Evolutionary conservation across 116 monocot genomes (phyloP), one percentile per base, ranked within the genome.

Genomic region (Iris pallida): DNA sequence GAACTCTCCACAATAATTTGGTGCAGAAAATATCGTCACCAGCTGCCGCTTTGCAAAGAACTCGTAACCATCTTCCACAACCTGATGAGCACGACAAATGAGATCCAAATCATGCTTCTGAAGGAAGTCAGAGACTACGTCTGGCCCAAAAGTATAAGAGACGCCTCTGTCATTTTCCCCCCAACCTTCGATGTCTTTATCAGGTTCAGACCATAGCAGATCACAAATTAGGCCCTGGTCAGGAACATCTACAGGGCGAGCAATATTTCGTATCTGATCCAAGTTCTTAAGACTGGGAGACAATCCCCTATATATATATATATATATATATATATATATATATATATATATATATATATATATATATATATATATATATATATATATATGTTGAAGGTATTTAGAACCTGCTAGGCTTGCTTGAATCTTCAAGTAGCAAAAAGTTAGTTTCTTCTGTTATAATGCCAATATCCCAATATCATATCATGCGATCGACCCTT

Each of bases 11-110:
- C 66, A 66, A 66, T 66, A 66, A 15, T 66, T 66, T 48, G 66
- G 66, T 52, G 66, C 66, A 52, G 66, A 66, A 66, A 66, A 66
- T 66, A 66, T 66, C n/a, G 66, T 66, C 66, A 66, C 66, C 6
- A 66, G 51, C 45, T 71, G 75, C 2, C 81, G 72, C 10, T 81
- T 74, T 17, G 81, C 77, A 67, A 85, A 85, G 75, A 84, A 84
- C 54, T 80, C 73, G 58, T 84, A 84, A 11, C 84, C 84, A 70
- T 80, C 80, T 76, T 84, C 80, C 47, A 84, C 84, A 53, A 80
- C 85, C 81, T 88, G 88, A 42, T 88, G 88, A 20, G 88, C 88
- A 20, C 88, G 74, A 63, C 88, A 88, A 55, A 88, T 79, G 30
- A 88, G 84, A 70, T 88, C 88, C 6, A 88, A 68, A 68, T 84